Evolutionary conservation across 106 monocot species (phyloP).

Genomic region (Xerophyta viscosa): DNA sequence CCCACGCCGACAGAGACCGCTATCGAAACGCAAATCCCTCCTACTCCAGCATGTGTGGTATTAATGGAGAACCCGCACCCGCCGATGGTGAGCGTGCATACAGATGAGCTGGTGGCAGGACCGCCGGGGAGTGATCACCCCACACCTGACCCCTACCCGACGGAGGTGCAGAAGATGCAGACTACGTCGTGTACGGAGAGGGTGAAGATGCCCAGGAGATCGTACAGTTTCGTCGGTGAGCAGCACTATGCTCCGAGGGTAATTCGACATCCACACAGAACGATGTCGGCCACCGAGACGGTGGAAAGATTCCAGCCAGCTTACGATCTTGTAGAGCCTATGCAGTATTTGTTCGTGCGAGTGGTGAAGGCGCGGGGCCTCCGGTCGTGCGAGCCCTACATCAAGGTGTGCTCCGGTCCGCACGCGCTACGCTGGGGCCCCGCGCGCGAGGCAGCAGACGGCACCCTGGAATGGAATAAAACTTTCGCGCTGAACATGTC

Average conservation of each 20-base stretch:
- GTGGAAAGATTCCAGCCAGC: constrained; percentile 27
- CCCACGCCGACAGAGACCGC: constrained; percentile 69
- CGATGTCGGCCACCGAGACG: constrained; percentile 26
- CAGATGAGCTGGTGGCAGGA: constrained; percentile 4
- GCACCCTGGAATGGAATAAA: constrained; percentile 83
- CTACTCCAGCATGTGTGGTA: constrained; percentile 23
- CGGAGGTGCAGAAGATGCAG: constrained; percentile 67
- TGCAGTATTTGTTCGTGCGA: constrained; percentile 86
- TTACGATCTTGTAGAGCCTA: constrained; percentile 84
- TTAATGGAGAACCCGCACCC: constrained; percentile 31
- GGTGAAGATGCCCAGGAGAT: constrained; percentile 16
- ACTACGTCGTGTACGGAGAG: constrained; percentile 20
- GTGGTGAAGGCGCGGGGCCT: constrained; percentile 65
- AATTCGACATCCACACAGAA: constrained; percentile 53
- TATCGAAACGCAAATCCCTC: constrained; percentile 48
- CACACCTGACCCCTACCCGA: constrained; percentile 19
- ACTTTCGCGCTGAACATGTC: constrained; percentile 58
- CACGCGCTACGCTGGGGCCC: constrained; percentile 40
- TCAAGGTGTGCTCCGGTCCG: constrained; percentile 55
- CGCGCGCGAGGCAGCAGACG: constrained; percentile 19
- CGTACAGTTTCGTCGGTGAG: constrained; percentile 21
- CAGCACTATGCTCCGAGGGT: constrained; percentile 21
- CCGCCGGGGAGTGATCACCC: constrained; percentile 3
- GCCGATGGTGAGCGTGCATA: not conserved
- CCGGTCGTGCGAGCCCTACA: constrained; percentile 55